Evolutionary conservation across 2,329 filamentous ascomycete genomes (phyloP), one percentile per base, ranked within the genome.

Genomic region (Botrytis deweyae): DNA sequence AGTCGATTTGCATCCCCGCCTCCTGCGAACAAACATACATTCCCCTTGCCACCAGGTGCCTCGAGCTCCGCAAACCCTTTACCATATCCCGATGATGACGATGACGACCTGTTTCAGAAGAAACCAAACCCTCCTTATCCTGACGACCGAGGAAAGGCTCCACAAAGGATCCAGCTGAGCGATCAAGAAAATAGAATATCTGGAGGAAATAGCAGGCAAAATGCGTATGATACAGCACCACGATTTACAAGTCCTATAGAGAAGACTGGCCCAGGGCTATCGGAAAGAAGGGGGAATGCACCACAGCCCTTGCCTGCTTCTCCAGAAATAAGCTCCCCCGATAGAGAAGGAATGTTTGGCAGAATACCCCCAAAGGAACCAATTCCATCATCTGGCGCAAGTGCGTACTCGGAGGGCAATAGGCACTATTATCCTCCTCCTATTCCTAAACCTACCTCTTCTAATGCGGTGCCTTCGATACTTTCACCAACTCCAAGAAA

Each of bases 301-400:
- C 93, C 94, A 38, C 95, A 93, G 80, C 92, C 94, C 66, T 86
- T 97, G 68, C 92, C 94, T 73, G 94, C 95, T 76, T 95, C 94
- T 1, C 90, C 92, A 29, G 94, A 92, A 63, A 92, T 93, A 33
- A 91, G 92, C 75, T 86, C 87, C n/a, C 88, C 89, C 38, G 93
- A 96, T 76, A 91, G 91, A 79, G 91, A 94, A 72, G 92, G 89
- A n/a, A 84, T 97, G 71, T 97, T 97, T 82, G 92, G 93, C 75
- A 77, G 82, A 83, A 82, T 77, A 86, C 85, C 78, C 85, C 84
- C 76, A 81, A 68, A 29, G 72, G 73, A 71, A 76, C 75, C 46
- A 76, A 77, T 49, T 75, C 76, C 38, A 75, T 77, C 40, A 62
- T 18, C 66, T 42, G 66, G 66, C 66, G 66, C 66, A 69, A 69